Percentiles rank a stretch among this genome's conserved stretches.
Conservation (phyloP, 2,329 filamentous ascomycete species). For the Pseudopithomyces chartarum region DNA sequence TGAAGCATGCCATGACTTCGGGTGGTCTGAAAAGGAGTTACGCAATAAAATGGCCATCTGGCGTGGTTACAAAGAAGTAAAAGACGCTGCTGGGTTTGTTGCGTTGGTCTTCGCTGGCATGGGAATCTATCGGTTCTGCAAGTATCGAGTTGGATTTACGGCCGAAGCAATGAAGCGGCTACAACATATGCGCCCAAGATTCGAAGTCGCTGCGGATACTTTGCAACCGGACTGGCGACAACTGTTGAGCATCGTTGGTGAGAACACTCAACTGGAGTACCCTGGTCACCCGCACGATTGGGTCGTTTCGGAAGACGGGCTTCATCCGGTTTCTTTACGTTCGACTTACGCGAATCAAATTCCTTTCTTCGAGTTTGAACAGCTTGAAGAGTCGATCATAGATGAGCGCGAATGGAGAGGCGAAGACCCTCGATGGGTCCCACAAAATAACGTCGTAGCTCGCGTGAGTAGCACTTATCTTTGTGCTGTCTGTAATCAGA, state of each 20-base stretch:
- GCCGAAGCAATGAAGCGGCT: constrained; percentile 57
- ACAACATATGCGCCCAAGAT: constrained; percentile 50
- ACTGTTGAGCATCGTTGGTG: constrained; percentile 54
- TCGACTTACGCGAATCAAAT: constrained; percentile 56
- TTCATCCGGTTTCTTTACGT: constrained; percentile 50
- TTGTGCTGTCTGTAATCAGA: constrained; percentile 54
- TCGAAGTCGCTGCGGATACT: constrained; percentile 61
- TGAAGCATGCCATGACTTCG: constrained; percentile 60
- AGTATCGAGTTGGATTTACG: constrained; percentile 61
- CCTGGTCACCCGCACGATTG: constrained; percentile 58
- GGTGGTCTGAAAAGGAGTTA: constrained; percentile 63
- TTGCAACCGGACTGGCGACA: constrained; percentile 59
- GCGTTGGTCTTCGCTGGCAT: constrained; percentile 62
- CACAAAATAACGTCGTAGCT: constrained; percentile 33
- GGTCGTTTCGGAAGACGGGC: constrained; percentile 54
- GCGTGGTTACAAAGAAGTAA: constrained; percentile 64
- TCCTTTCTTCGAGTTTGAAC: constrained; percentile 53
- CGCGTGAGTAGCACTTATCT: constrained; percentile 36
- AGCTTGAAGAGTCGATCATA: constrained; percentile 57
- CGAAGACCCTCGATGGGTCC: constrained; percentile 55
- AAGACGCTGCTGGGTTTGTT: constrained; percentile 61
- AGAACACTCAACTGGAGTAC: constrained; percentile 48
- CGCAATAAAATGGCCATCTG: constrained; percentile 60
- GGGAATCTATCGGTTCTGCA: constrained; percentile 65
- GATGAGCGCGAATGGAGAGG: constrained; percentile 56